Evolutionary conservation across 129 eudicot species (phyloP), one percentile per base, ranked within the genome.

Genomic region (Escallonia herrerae): DNA sequence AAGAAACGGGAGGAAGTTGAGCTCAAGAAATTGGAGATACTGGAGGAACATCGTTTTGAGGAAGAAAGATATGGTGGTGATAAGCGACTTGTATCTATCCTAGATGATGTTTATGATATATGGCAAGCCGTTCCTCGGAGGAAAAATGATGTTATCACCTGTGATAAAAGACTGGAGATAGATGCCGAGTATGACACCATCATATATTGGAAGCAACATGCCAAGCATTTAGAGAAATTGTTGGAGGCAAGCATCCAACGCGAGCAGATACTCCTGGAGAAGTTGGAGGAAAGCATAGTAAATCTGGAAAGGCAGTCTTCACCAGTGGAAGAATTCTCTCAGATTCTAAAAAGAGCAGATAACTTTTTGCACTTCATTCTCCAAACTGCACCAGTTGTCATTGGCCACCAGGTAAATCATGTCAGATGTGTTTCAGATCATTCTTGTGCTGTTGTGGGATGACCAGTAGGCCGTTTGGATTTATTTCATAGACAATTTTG

Each of bases 381-480:
- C 59, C 97, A 91, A 78, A 91, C 82, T 69, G 97, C 97, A 49
- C 97, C 97, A 4, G 87, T 91, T 68, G 97, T 91, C 54, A 83
- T 91, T 22, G 97, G 97, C 11, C 97, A 91, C 73, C 95, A 87
- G 97, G 97, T 90, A 86, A 61, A 37, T 33, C 58, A 43, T 63
- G 39, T n/a, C 56, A n/a, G 54, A 41, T 57, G 7, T 58, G 11
- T 51, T 42, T 9, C 15, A 43, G 3, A 40, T 42, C 40, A 8
- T 40, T 53, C 4, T 74, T 62, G 40, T n/a, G 14, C 42, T 60
- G n/a, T 50, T 55, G 39, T 58, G 49, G 49, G 49, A 45, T 45
- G 49, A 45, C 6, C 6, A 45, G 9, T 45, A 5, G 9, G 2
- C 9, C 49, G 0, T 8, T 5, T 5, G 49, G 49, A 5, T 45